Base-by-base conservation (phyloP, 371 early-diverging fungal species). In the Vairimorpha ceranae region DNA sequence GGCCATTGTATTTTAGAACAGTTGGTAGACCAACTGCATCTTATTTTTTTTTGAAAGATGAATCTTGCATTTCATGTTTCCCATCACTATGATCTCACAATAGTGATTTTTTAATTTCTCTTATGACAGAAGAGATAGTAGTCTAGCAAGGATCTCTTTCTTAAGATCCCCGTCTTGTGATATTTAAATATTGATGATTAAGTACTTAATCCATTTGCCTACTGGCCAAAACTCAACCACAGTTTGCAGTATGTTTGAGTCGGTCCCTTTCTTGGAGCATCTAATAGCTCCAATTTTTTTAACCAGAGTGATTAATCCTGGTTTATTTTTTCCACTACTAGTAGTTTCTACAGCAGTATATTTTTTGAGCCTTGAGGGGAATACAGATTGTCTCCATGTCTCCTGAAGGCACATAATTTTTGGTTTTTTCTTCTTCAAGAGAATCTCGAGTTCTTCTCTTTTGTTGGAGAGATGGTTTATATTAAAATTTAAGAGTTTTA, bases 121-220 rank as follows among this genome's bases (percentile, higher is more conserved):
- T 54, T 54, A 4, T 54, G 21, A 6, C 1, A 54, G 6, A 54
- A 54, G 29, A 54, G 29, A 27, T 12, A 54, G 3, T 1, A 54
- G 8, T 54, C 23, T 54, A 2, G 29, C 25, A 23, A 54, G 29
- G 1, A 54, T 17, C 25, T 54, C 23, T 29, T 17, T 54, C 27
- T 21, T 54, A 29, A 54, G 23, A 54, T 54, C 29, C 27, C 19
- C 27, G 25, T 25, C 8, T 54, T 54, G 56, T 54, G 56, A n/a
- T 54, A 54, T 54, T 2, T 54, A 54, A 27, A 54, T 27, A 54
- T 54, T 54, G 8, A 54, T 27, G 29, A 54, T 25, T 54, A 54
- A 54, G 19, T 25, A 54, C 30, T 54, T 48, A 25, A 54, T 25
- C 56, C 29, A 54, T 29, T 25, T 54, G 56, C 56, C 56, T 25